Conservation (phyloP, 257 asterid genomes). For the Solanum virginianum region DNA sequence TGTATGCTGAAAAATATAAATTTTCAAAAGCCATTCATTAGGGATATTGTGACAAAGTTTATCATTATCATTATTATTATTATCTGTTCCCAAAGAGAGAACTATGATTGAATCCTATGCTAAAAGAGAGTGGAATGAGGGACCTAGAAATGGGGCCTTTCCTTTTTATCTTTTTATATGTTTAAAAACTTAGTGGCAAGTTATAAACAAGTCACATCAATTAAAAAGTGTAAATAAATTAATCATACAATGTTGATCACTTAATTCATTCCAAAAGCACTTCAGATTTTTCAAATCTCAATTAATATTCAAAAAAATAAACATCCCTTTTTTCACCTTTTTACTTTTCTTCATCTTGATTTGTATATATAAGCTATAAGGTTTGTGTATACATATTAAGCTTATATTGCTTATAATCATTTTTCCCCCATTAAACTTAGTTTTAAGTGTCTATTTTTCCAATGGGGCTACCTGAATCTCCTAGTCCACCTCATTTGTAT, state of each 20-base stretch:
- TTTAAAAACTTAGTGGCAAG: not conserved
- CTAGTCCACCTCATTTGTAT: conserved; percentile 45
- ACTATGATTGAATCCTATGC: not conserved
- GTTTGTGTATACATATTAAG: not conserved
- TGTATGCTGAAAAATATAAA: no score
- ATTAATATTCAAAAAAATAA: not conserved
- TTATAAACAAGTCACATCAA: not conserved
- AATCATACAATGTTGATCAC: conserved; percentile 1
- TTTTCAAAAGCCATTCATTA: not conserved
- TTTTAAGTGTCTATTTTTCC: not conserved
- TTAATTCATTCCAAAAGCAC: not conserved
- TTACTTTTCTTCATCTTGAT: not conserved
- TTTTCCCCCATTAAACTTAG: not conserved
- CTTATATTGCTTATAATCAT: not conserved
- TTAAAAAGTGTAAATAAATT: not conserved
- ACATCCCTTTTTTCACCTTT: not conserved
- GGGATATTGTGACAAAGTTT: not conserved
- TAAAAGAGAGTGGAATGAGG: not conserved
- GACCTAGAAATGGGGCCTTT: not conserved
- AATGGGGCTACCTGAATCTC: conserved; percentile 32
- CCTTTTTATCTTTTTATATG: not conserved
- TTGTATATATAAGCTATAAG: not conserved
- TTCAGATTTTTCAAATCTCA: not conserved
- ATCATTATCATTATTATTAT: not conserved
- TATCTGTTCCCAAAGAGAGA: not conserved